Evolutionary conservation across 1,284 basidiomycete genomes (phyloP), one percentile per base, ranked within the genome.

Genomic region (Heterobasidion occidentale): DNA sequence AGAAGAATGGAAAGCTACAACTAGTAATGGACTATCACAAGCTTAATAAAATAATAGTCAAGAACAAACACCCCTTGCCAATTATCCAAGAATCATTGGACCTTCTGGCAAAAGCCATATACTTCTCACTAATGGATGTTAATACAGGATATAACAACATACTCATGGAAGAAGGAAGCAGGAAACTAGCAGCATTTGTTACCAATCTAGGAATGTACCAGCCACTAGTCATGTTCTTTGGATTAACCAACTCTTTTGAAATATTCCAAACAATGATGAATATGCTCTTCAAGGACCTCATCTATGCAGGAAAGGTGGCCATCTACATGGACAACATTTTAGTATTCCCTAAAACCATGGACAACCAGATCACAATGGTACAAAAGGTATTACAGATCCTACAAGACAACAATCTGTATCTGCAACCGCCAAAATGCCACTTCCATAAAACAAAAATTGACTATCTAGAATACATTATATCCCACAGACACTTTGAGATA

Each of bases 181-280:
- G 2, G 19, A 19, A 27, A 27, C 3, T 27, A 3, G 66, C 64
- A 27, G 36, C 67, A 0, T 70, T 70, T 59, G 34, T 50, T 3
- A 67, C 65, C 0, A 59, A 63, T 5, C 62, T 64, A n/a, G 70
- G 71, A 0, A 58, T 58, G 11, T 47, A 19, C 46, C 1, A 47
- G 7, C 46, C 46, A 0, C 12, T 47, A 3, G 46, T 47, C 3
- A 47, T 47, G 19, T 47, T 7, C 9, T 47, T 47, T 9, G 46
- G 46, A 33, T 3, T 47, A 2, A 19, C 17, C 46, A 47, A 8
- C 27, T 17, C 6, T 1, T 6, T 8, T 2, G 46, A 4, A 3
- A 47, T 6, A 9, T 47, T 47, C 7, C 9, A 47, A 33, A 11
- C n/a, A 3, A 47, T 47, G 46, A 47, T 47, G 46, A 47, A 47